Base-by-base conservation (phyloP, 192 early-diverging fungal species). In the Cladochytrium replicatum region DNA sequence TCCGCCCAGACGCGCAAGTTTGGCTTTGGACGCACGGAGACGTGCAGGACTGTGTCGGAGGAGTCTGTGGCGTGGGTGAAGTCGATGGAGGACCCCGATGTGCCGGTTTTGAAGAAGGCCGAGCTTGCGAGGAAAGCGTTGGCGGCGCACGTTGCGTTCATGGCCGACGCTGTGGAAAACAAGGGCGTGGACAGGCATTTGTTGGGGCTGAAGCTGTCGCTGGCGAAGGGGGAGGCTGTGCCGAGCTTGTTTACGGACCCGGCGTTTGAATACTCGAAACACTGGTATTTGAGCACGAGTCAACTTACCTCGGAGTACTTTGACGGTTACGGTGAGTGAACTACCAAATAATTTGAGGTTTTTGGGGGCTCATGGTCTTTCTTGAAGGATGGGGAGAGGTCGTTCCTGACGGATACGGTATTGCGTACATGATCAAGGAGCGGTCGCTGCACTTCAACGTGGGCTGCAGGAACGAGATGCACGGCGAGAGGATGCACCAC, bases 401-500 rank as follows among this genome's bases (percentile, higher is more conserved):
- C 19, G 51, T 62, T 9, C 41, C 50, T 15, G 45, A 46, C 41
- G 54, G 45, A 3, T 96, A 85, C 52, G 92, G 92, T 47, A 63
- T 89, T 47, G 91, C 93, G 6, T 96, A 97, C 68, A 93, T 92
- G 77, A 81, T 98, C 54, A 90, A 91, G 69, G 73, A 83, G 45
- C 69, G 86, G 64, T 66, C 74, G 11, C 63, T 95, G 31, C 85
- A 90, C 66, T 86, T 95, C 67, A 94, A 95, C 59, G 70, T 95
- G 57, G 88, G 83, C 7, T 75, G 73, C 59, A 52, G 81, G 41
- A 75, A 77, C 63, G 69, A 72, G 54, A 51, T 81, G 46, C 75
- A 71, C 58, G 81, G 79, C 71, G 55, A 83, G 43, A 79, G 71
- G 32, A 66, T 97, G 61, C 71, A 78, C 50, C 81, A 86, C 55